Percentiles rank a stretch among this genome's conserved stretches.
Conservation (phyloP, 805 yeast genomes). For the Yarrowia phangngaensis region DNA sequence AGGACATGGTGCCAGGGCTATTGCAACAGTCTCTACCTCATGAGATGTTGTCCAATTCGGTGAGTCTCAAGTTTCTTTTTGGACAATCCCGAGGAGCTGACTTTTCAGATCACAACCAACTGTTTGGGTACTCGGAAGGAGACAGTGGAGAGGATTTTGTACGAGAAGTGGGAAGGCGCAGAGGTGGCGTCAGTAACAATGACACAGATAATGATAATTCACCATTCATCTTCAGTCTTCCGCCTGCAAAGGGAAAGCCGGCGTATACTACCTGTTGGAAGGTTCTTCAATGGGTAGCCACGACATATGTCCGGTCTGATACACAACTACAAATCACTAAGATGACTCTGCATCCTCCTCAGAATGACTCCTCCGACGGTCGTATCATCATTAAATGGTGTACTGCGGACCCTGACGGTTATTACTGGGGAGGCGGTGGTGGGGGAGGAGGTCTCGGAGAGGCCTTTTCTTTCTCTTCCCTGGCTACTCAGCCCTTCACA, state of each 20-base stretch:
- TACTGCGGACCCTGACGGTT: slow-evolving; percentile 6
- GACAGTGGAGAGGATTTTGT: slow-evolving; percentile 11
- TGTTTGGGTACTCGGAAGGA: slow-evolving; percentile 18
- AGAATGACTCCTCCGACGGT: slow-evolving; percentile 2
- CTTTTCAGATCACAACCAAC: slow-evolving; percentile 11
- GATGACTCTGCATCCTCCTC: slow-evolving; percentile 22
- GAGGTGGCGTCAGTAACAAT: neutral
- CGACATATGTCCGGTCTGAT: slow-evolving; percentile 8
- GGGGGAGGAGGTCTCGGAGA: slow-evolving; percentile 7
- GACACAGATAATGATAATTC: neutral
- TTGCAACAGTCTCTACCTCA: slow-evolving; percentile 12
- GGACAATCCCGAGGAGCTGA: slow-evolving; percentile 9
- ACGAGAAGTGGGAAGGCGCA: slow-evolving; percentile 5
- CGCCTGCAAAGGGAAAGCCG: slow-evolving; percentile 15
- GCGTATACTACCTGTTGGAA: slow-evolving; percentile 23
- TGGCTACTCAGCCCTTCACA: too few relatives aligned
- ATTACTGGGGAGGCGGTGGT: neutral
- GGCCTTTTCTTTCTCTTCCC: neutral
- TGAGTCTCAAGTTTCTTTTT: slow-evolving; percentile 24
- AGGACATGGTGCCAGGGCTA: slow-evolving; percentile 17
- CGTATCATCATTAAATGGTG: slow-evolving; percentile 10
- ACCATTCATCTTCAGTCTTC: slow-evolving; percentile 4
- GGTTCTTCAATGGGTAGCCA: slow-evolving; percentile 11
- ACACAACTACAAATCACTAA: slow-evolving; percentile 10
- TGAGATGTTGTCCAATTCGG: slow-evolving; percentile 18